Evolutionary conservation across 129 eudicot species (phyloP).

Genomic region (Artemisia argyi): DNA sequence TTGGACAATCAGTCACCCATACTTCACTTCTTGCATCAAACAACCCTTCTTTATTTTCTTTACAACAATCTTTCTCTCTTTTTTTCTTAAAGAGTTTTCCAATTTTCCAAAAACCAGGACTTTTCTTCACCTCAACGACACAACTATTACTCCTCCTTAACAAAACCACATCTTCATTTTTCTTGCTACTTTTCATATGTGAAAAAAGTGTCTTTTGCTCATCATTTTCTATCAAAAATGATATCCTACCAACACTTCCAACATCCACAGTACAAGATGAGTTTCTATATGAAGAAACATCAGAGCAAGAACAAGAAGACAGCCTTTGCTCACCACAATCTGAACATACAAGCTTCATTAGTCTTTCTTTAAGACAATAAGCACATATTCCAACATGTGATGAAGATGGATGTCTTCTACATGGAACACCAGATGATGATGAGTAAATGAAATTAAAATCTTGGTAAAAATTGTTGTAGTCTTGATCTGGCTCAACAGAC

Average conservation of each 20-base stretch:
- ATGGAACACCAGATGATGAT: slow-evolving; percentile 35
- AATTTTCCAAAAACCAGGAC: slow-evolving; percentile 68
- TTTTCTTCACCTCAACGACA: slow-evolving; percentile 40
- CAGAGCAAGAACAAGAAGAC: slow-evolving; percentile 94
- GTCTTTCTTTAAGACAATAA: slow-evolving; percentile 65
- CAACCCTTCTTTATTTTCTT: slow-evolving; percentile 32
- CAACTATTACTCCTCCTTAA: slow-evolving; percentile 41
- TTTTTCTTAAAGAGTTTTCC: slow-evolving; percentile 75
- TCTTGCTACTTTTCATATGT: slow-evolving; percentile 34
- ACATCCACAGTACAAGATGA: slow-evolving; percentile 69
- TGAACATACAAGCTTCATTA: slow-evolving; percentile 69
- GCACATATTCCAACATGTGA: slow-evolving; percentile 80
- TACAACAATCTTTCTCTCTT: slow-evolving; percentile 34
- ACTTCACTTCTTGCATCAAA: slow-evolving; percentile 49
- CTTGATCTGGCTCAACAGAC: slow-evolving; percentile 47
- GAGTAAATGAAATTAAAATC: slow-evolving; percentile 46
- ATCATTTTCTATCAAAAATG: slow-evolving; percentile 74
- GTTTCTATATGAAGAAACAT: slow-evolving; percentile 61
- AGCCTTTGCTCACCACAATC: slow-evolving; percentile 88
- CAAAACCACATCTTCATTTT: slow-evolving; percentile 33
- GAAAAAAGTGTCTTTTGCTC: slow-evolving; percentile 39
- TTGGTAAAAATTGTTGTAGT: slow-evolving; percentile 31
- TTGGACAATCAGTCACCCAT: slow-evolving; percentile 46
- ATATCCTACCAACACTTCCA: slow-evolving; percentile 76
- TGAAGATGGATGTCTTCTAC: slow-evolving; percentile 40